Base-by-base conservation (phyloP, 495 filamentous ascomycete genomes). In the Penicillium salamii region DNA sequence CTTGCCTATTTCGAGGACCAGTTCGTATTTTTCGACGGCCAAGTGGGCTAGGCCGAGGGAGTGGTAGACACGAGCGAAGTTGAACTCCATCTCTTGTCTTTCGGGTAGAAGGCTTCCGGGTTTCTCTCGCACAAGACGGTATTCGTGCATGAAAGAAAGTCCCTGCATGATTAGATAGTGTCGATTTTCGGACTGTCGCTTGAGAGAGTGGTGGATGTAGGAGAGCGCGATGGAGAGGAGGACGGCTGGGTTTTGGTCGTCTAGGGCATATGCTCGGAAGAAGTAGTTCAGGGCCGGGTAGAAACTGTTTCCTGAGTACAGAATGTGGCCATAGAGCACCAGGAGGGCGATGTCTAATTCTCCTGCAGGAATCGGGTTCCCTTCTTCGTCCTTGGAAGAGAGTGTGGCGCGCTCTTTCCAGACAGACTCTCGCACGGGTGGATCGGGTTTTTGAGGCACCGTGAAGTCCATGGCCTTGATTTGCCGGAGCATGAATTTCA, bases 401-500 rank as follows among this genome's bases (percentile, higher is more conserved):
- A 79, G 69, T 5, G 74, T 64, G n/a, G 73, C 76, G 33, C 68
- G 76, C 32, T 71, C 71, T 43, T 71, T 67, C 58, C 67, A 72
- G 20, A 70, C 50, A n/a, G 63, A 65, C 42, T 70, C 57, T 29
- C 68, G 63, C 12, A 58, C 38, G 7, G 46, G 48, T 31, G 50
- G 52, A 15, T 26, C 23, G 23, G 23, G 23, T 70, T 57, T 3
- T 65, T 58, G 6, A 72, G 64, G 1, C n/a, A 82, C 50, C 7
- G 73, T 73, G 50, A 73, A 83, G 60, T 98, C 93, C 81, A 95
- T 90, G 12, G 85, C 84, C 65, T 95, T 96, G 68, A 97, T 86
- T 66, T 92, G 89, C 17, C 91, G 81, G 8, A 96, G 76, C 61
- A 97, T 82, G 63, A 86, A 95, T 60, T 97, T 97, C 68, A 95